phyloP scores from a whole-genome alignment of 305 asterid species.

The Andrographis paniculata region DNA sequence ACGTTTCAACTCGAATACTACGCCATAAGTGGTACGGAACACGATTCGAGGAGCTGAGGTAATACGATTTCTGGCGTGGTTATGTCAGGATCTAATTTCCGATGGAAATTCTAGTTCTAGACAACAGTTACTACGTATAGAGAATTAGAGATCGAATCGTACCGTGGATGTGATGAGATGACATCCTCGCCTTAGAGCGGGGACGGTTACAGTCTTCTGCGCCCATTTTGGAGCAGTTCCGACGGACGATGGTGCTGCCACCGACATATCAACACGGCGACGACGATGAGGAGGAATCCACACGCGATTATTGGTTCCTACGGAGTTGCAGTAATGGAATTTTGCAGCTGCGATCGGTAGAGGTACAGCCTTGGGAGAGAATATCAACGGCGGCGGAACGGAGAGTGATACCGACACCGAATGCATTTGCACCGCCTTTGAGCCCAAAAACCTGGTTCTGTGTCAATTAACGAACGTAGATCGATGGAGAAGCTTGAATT shows the following conservation, averaged over 20 bases:
- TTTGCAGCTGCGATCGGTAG: slow-evolving; percentile 1
- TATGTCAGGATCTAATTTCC: no score
- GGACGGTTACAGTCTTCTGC: slow-evolving; percentile 66
- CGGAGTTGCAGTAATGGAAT: slow-evolving; percentile 4
- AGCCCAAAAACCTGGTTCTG: no score
- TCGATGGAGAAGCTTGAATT: no score
- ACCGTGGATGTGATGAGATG: slow-evolving; percentile 82
- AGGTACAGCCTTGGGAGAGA: slow-evolving; percentile 7
- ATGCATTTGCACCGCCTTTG: no score
- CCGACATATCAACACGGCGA: slow-evolving; percentile 18
- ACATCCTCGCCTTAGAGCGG: slow-evolving; percentile 78
- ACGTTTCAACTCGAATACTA: no score
- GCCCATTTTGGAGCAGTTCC: slow-evolving; percentile 72
- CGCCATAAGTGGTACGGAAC: background rate
- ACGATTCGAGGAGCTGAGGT: background rate
- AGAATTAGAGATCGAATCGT: background rate
- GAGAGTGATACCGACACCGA: no score
- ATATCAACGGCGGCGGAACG: slow-evolving; percentile 9
- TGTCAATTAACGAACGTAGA: no score
- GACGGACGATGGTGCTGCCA: slow-evolving; percentile 25
- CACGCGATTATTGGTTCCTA: slow-evolving; percentile 10
- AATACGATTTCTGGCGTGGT: no score
- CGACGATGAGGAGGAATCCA: slow-evolving; percentile 20
- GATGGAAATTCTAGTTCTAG: no score
- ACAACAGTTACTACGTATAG: no score